These are phyloP conservation scores for Cytospora leucostoma DNA, from an alignment of 2,329 filamentous ascomycete genomes.

Conservation along the genomic window DNA sequence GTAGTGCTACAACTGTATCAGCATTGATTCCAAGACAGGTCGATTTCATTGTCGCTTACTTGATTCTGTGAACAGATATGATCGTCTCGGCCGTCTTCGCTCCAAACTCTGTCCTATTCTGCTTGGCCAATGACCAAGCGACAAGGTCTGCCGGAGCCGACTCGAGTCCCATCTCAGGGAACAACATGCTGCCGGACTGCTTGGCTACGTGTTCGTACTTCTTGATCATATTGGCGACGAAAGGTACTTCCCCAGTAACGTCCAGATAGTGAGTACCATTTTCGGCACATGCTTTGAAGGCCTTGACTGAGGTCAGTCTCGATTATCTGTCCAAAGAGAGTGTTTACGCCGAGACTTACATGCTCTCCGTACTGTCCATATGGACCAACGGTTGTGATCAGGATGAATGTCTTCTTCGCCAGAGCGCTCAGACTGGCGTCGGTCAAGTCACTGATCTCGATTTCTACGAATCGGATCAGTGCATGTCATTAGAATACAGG, in stretches of 20 bases:
- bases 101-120: constrained; percentile 51
- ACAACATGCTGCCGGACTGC: constrained; percentile 57
- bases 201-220: constrained; percentile 58
- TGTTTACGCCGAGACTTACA: constrained; percentile 13
- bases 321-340: not conserved
- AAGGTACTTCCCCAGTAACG: constrained; percentile 62
- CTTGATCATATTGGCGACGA: constrained; percentile 59
- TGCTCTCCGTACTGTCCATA: constrained; percentile 59
- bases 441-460: constrained; percentile 55
- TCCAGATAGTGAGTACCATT: constrained; percentile 66
- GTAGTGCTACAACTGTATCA: constrained; percentile 41
- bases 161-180: constrained; percentile 64
- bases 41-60: constrained; percentile 34
- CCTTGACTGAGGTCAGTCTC: constrained; percentile 31
- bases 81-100: constrained; percentile 56
- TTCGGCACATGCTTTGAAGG: constrained; percentile 63
- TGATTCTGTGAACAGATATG: constrained; percentile 49
- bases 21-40: constrained; percentile 2
- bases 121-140: constrained; percentile 54
- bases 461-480: constrained; percentile 38
- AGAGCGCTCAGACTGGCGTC: constrained; percentile 49
- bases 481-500: not conserved
- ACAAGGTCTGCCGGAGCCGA: constrained; percentile 63
- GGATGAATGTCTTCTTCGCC: constrained; percentile 56
- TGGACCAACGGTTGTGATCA: constrained; percentile 62